Evolutionary conservation across 192 early-diverging fungal species (phyloP).

Genomic region (Gigaspora rosea): DNA sequence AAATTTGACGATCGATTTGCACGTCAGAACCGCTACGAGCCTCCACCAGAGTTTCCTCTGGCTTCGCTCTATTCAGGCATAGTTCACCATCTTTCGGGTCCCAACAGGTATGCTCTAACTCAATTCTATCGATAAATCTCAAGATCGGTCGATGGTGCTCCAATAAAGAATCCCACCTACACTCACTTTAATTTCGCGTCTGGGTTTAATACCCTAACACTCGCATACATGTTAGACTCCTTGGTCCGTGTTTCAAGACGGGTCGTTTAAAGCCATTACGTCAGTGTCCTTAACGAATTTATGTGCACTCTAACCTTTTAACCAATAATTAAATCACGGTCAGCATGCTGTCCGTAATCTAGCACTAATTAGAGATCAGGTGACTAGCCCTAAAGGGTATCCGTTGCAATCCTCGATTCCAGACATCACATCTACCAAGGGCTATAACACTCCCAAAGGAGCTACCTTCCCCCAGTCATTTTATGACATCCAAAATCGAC

Average conservation of each 20-base stretch:
- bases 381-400: constrained; percentile 42
- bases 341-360: no score
- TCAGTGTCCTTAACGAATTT: constrained; percentile 57
- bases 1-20: constrained; percentile 80
- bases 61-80: constrained; percentile 81
- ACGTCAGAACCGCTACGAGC: no score
- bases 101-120: constrained; percentile 72
- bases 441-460: no score
- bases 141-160: no score
- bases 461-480: constrained; percentile 56
- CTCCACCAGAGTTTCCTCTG: no score
- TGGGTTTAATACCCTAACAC: no score
- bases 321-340: no score
- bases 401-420: constrained; percentile 60
- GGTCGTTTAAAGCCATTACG: constrained; percentile 70
- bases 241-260: constrained; percentile 84
- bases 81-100: no score
- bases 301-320: constrained; percentile 25
- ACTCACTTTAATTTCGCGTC: constrained; percentile 62
- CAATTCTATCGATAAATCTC: constrained; percentile 53
- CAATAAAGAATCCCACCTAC: no score
- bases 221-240: constrained; percentile 80
- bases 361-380: background rate
- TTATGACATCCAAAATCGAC: constrained; percentile 57
- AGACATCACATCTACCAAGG: constrained; percentile 48